A percentile compares a stretch with the other conserved stretches of the same genome.
Conservation (phyloP, 2,329 filamentous ascomycete genomes). For the Gaeumannomyces sp. region DNA sequence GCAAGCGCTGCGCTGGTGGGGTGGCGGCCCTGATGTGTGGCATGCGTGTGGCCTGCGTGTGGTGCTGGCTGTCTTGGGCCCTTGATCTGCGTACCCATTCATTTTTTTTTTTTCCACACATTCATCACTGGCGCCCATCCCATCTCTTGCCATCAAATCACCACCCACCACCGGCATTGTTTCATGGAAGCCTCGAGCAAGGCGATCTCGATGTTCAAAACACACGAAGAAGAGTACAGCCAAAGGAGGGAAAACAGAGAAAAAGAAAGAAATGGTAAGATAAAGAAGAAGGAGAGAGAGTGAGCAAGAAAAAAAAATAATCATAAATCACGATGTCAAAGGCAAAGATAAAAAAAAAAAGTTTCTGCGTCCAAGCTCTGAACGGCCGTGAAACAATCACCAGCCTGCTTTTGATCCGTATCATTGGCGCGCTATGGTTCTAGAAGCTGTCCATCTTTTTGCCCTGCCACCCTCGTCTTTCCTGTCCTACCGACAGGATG, state of each 20-base stretch:
- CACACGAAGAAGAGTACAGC: neutral
- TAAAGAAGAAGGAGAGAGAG: neutral
- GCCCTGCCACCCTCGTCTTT: too few species aligned
- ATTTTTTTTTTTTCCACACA: neutral
- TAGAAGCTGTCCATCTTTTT: neutral
- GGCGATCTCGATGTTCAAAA: neutral
- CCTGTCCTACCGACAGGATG: neutral
- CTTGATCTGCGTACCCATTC: neutral
- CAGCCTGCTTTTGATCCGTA: too few species aligned
- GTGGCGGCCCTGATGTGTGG: neutral
- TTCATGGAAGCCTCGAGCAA: neutral
- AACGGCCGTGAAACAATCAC: neutral
- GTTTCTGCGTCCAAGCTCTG: neutral
- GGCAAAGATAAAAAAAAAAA: neutral
- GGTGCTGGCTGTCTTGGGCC: neutral
- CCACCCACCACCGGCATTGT: neutral
- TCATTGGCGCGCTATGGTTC: neutral
- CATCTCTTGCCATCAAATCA: neutral
- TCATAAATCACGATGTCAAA: neutral
- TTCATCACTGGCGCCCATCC: neutral
- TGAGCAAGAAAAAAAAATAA: too few species aligned
- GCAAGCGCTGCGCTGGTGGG: neutral
- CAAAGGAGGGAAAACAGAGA: neutral
- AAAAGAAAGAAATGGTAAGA: neutral
- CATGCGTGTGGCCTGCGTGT: neutral